These are phyloP conservation scores for Suillus decipiens DNA, from an alignment of 768 basidiomycete genomes.

Conservation along the genomic window DNA sequence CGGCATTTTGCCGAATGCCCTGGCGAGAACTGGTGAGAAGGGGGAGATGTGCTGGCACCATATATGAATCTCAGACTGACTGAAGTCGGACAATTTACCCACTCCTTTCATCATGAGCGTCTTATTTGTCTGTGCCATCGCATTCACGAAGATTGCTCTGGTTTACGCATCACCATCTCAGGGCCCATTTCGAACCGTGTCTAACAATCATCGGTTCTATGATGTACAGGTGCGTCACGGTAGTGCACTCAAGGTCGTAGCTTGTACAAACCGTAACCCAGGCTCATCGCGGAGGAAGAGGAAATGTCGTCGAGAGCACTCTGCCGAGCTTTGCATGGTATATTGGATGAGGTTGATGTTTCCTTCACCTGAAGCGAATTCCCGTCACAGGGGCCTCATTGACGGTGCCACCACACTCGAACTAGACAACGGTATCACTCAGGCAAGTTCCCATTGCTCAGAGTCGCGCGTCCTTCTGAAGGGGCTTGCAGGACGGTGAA, in stretches of 20 bases:
- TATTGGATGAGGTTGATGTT: constrained; percentile 16
- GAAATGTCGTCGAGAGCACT: constrained; percentile 72
- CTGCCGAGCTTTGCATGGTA: constrained; percentile 80
- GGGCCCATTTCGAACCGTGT: constrained; percentile 18
- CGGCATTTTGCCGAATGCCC: background rate
- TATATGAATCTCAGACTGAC: background rate
- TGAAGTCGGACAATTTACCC: background rate
- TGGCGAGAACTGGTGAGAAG: background rate
- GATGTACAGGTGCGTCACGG: constrained; percentile 50
- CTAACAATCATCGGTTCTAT: constrained; percentile 35
- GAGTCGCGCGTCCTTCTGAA: constrained; percentile 11
- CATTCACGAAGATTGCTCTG: constrained; percentile 12
- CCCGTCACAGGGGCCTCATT: constrained; percentile 60
- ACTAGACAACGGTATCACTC: constrained; percentile 77
- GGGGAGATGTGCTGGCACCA: background rate
- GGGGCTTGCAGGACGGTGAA: constrained; percentile 58
- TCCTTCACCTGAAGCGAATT: constrained; percentile 9
- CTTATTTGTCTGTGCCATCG: constrained; percentile 13
- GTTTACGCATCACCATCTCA: constrained; percentile 32
- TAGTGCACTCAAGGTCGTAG: background rate
- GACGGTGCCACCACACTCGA: constrained; percentile 78
- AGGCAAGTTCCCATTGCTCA: constrained; percentile 38
- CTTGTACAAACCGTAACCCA: constrained; percentile 27
- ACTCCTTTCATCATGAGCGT: background rate
- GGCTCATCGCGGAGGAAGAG: constrained; percentile 79